A percentile compares a stretch with the other conserved stretches of the same genome.
phyloP scores from a whole-genome alignment of 306 rosid species.

The Glycine latifolia region DNA sequence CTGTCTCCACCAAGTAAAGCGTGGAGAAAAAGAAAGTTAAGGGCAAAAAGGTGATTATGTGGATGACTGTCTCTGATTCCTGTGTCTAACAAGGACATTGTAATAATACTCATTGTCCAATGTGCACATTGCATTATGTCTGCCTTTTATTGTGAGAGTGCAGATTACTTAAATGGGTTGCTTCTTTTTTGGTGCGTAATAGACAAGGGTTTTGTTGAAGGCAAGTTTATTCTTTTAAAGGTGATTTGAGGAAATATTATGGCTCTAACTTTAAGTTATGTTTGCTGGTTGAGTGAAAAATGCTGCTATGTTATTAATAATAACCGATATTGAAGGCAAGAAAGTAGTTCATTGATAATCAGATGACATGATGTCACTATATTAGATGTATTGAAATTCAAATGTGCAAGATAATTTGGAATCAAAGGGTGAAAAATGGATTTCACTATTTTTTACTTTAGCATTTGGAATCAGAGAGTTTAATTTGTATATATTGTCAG shows the following conservation, averaged over 20 bases:
- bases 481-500: not conserved
- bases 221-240: slow-evolving; percentile 28
- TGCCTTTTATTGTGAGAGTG: slow-evolving; percentile 38
- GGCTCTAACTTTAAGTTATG: slow-evolving; percentile 5
- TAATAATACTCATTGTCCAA: slow-evolving; percentile 21
- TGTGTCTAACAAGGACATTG: slow-evolving; percentile 32
- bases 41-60: slow-evolving; percentile 25
- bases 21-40: slow-evolving; percentile 25
- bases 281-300: slow-evolving; percentile 23
- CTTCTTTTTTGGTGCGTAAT: slow-evolving; percentile 29
- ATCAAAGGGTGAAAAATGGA: slow-evolving; percentile 2
- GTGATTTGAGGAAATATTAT: slow-evolving; percentile 38
- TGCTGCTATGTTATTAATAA: not conserved
- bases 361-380: not conserved
- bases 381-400: not conserved
- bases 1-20: slow-evolving; percentile 26
- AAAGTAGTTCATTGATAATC: slow-evolving; percentile 16
- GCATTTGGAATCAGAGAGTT: not conserved
- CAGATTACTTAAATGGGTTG: slow-evolving; percentile 12
- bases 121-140: not conserved
- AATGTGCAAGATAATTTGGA: not conserved
- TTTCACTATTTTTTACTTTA: not conserved
- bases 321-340: not conserved
- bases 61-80: slow-evolving; percentile 22
- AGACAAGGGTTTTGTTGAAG: slow-evolving; percentile 39